A percentile compares a stretch with the other conserved stretches of the same genome.
These are phyloP conservation scores for Chlorella sp. DNA, from an alignment of 139 green algal species.

Conservation along the genomic window DNA sequence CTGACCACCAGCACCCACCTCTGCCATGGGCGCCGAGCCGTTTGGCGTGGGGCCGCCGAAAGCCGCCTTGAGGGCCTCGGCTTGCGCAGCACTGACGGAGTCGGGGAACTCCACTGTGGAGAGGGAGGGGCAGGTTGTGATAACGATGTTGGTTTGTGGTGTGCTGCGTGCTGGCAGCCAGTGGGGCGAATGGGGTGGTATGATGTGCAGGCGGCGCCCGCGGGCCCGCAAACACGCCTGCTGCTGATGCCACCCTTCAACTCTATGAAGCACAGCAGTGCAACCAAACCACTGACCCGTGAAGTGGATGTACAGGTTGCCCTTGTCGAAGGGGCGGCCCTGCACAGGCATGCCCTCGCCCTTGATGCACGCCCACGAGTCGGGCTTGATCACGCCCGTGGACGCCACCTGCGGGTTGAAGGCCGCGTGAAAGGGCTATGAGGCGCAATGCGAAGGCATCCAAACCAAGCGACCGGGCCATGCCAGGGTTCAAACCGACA, in stretches of 20 bases:
- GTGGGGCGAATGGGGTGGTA: too few species aligned
- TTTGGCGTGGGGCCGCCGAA: constrained; percentile 25
- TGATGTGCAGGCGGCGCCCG: too few species aligned
- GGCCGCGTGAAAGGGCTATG: too few species aligned
- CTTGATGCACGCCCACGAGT: constrained; percentile 73
- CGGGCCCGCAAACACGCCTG: not conserved
- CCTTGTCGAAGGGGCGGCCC: constrained; percentile 88
- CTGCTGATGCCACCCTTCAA: not conserved
- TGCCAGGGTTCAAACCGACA: too few species aligned
- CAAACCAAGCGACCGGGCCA: too few species aligned
- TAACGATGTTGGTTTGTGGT: not conserved
- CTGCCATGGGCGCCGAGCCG: constrained; percentile 70
- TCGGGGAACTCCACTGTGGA: constrained; percentile 85
- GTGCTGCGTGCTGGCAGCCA: too few species aligned
- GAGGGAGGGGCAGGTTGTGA: not conserved
- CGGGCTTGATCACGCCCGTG: constrained; percentile 93
- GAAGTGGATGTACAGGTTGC: constrained; percentile 96
- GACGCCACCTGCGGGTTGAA: too few species aligned
- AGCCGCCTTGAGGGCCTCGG: constrained; percentile 39
- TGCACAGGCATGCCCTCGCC: constrained; percentile 98
- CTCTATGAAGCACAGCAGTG: not conserved
- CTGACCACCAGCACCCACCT: constrained; percentile 48
- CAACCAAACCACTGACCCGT: not conserved
- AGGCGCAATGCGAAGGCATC: too few species aligned
- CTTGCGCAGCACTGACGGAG: constrained; percentile 44